Evolutionary conservation across 257 asterid genomes (phyloP).

Genomic region (Leptodermis oblonga): DNA sequence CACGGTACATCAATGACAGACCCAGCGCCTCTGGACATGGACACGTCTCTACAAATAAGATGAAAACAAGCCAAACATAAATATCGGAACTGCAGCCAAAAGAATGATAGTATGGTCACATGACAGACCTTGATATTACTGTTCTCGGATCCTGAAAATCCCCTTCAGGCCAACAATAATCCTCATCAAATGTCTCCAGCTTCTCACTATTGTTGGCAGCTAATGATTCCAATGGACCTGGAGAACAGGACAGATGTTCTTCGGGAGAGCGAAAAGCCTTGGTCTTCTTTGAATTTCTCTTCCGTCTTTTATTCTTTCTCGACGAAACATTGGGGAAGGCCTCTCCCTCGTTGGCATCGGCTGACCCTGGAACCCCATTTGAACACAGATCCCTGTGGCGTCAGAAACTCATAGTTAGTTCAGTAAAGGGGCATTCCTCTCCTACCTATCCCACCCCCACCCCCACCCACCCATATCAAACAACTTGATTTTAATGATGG

Average conservation of each 20-base stretch:
- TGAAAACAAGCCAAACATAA: neutral
- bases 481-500: neutral
- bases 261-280: neutral
- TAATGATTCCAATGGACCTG: neutral
- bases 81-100: neutral
- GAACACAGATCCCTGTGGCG: conserved; percentile 30
- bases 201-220: neutral
- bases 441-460: neutral
- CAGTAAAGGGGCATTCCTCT: neutral
- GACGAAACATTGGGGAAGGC: neutral
- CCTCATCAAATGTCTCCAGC: neutral
- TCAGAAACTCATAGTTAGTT: neutral
- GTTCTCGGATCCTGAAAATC: neutral
- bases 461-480: neutral
- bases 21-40: neutral
- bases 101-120: neutral
- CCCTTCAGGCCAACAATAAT: neutral
- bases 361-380: conserved; percentile 30
- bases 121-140: neutral
- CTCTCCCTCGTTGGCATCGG: conserved; percentile 31
- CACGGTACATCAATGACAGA: neutral
- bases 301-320: conserved; percentile 21
- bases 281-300: conserved; percentile 13
- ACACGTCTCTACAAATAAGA: conserved; percentile 1
- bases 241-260: neutral